Evolutionary conservation across 225 moss, liverwort and hornwort species (phyloP).

Genomic region (Pseudisothecium myosuroides): DNA sequence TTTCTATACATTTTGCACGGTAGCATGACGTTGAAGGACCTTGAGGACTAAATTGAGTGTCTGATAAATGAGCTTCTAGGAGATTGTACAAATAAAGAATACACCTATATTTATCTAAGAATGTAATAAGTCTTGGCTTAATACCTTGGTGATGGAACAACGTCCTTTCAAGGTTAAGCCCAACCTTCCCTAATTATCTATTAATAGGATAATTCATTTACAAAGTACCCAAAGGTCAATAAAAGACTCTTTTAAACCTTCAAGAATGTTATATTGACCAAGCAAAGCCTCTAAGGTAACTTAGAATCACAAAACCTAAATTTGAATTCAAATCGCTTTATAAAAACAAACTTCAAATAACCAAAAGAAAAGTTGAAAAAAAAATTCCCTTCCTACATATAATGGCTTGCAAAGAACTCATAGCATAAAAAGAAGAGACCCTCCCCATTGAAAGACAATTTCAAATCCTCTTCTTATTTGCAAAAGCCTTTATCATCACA

Average conservation of each 20-base stretch:
- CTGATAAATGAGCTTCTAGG: not conserved
- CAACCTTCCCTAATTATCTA: not conserved
- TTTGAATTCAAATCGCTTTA: not conserved
- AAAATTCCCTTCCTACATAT: not conserved
- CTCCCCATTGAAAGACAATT: not conserved
- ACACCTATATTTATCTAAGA: not conserved
- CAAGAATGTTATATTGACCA: not conserved
- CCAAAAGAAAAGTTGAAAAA: not conserved
- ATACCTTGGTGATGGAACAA: not conserved
- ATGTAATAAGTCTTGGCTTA: not conserved
- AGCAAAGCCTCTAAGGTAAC: rapidly evolving
- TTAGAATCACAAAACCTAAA: not conserved
- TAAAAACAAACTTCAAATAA: not conserved
- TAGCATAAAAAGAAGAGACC: not conserved
- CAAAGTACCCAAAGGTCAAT: not conserved
- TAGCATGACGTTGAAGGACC: not conserved
- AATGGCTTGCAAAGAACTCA: not conserved
- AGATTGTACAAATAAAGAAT: not conserved
- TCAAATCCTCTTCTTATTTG: not conserved
- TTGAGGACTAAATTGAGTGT: not conserved
- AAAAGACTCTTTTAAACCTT: not conserved
- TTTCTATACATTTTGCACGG: not conserved
- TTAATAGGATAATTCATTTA: not conserved
- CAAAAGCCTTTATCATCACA: not conserved
- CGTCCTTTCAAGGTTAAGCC: not conserved